These are phyloP conservation scores for Tephrocybe sp. DNA, from an alignment of 768 basidiomycete species.

Conservation along the genomic window DNA sequence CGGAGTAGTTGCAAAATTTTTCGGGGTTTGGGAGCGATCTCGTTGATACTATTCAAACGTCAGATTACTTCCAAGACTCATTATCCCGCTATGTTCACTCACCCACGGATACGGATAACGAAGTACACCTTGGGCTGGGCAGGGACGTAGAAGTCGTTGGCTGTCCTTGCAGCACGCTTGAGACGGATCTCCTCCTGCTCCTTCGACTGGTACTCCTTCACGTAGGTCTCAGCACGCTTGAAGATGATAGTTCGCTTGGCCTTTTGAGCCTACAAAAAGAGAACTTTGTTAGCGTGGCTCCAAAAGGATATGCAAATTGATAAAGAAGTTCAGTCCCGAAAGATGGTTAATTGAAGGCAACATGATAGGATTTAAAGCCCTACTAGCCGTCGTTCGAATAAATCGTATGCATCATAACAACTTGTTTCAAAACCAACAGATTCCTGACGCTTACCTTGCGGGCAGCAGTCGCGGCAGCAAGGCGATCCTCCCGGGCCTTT, in stretches of 20 bases:
- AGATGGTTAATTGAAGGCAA: slow-evolving; percentile 88
- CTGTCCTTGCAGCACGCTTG: slow-evolving; percentile 87
- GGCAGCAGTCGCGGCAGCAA: slow-evolving; percentile 78
- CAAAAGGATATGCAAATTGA: background rate
- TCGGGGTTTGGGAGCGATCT: slow-evolving; percentile 98
- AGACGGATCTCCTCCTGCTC: slow-evolving; percentile 97
- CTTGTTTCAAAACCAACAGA: slow-evolving; percentile 5
- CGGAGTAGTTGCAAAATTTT: slow-evolving; percentile 99
- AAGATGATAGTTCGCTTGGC: slow-evolving; percentile 97
- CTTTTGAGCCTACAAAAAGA: slow-evolving; percentile 63
- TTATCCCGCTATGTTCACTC: slow-evolving; percentile 42
- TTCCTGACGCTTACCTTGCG: slow-evolving; percentile 70
- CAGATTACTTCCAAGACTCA: background rate
- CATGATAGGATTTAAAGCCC: slow-evolving; percentile 58
- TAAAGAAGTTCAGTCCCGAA: slow-evolving; percentile 73
- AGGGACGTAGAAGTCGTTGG: slow-evolving; percentile 97
- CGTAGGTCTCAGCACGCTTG: slow-evolving; percentile 98
- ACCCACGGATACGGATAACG: slow-evolving; percentile 97
- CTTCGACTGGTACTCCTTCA: slow-evolving; percentile 91
- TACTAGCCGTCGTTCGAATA: slow-evolving; percentile 79
- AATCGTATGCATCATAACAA: slow-evolving; percentile 82
- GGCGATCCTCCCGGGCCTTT: slow-evolving; percentile 92
- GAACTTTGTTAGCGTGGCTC: slow-evolving; percentile 2
- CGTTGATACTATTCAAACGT: slow-evolving; percentile 80
- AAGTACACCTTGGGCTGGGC: slow-evolving; percentile 98